These are phyloP conservation scores for Calonectria multiphialidica DNA, from an alignment of 2,329 filamentous ascomycete genomes.

Conservation along the genomic window DNA sequence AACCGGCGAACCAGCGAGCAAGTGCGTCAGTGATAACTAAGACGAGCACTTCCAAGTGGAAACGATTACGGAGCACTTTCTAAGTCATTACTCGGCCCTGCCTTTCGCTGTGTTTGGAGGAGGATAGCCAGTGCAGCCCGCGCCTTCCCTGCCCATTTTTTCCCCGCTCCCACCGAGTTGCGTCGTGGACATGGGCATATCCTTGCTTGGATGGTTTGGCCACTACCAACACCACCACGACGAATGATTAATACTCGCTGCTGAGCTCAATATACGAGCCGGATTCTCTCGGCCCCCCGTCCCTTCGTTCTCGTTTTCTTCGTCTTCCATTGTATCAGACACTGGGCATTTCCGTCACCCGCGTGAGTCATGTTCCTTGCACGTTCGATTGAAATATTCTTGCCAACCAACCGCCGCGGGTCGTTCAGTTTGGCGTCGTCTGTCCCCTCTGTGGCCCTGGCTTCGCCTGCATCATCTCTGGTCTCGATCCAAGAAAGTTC, in stretches of 20 bases:
- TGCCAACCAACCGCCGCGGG: neutral
- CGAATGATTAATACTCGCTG: constrained; percentile 3
- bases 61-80: constrained; percentile 19
- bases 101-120: neutral
- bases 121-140: neutral
- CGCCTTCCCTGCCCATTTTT: neutral
- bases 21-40: constrained; percentile 15
- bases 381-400: constrained; percentile 15
- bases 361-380: neutral
- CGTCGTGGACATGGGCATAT: neutral
- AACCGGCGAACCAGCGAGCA: constrained; percentile 5
- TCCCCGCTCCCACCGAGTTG: neutral
- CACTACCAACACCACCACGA: neutral
- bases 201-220: neutral
- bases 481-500: neutral
- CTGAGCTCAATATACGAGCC: neutral
- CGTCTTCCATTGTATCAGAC: no score
- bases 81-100: constrained; percentile 17
- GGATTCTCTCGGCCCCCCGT: constrained; percentile 5
- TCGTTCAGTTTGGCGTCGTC: neutral
- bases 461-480: neutral
- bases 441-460: constrained; percentile 4
- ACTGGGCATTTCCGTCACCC: neutral
- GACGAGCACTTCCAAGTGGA: neutral
- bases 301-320: neutral